Base-by-base conservation (phyloP, 495 filamentous ascomycete species). In the Penicillium chermesinum region DNA sequence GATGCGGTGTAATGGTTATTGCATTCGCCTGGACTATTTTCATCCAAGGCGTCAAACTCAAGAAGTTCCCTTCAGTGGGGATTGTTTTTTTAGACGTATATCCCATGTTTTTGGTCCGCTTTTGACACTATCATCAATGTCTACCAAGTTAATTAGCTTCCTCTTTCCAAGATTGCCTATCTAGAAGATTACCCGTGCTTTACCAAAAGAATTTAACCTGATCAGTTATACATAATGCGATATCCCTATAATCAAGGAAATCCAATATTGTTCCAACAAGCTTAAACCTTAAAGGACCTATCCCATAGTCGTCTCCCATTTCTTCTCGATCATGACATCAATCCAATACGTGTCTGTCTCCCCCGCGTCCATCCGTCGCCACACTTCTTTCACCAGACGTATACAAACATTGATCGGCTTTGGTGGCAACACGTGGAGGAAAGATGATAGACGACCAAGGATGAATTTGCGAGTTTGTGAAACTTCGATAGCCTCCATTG, bases 261-360 rank as follows among this genome's bases (percentile, higher is more conserved):
- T 5, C 10, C 10, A 30, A 30, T 30, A 5, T 30, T 4, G 10
- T 30, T 5, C 25, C 25, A 30, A 30, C 25, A n/a, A n/a, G n/a
- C n/a, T n/a, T n/a, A n/a, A n/a, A n/a, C n/a, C n/a, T n/a, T n/a
- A n/a, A n/a, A n/a, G n/a, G n/a, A 30, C 25, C 21, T 35, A 78
- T 1, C 77, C 78, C 75, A 81, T 80, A 2, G 76, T 77, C 7
- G 78, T 80, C 56, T 77, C 69, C 76, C 77, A 80, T 13, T 73
- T 72, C 36, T 74, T 76, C 53, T 79, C 73, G 48, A 77, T 69
- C 74, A 79, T 77, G 16, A 81, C 70, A 62, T 81, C 77, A 50
- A 81, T 71, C 78, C 78, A 81, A 55, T 72, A 73, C 17, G 54
- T 52, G 38, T 63, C 61, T 15, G 58, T 33, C 17, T 69, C 61